phyloP scores from a whole-genome alignment of 2,329 filamentous ascomycete genomes.

The Cladosporium sp. region DNA sequence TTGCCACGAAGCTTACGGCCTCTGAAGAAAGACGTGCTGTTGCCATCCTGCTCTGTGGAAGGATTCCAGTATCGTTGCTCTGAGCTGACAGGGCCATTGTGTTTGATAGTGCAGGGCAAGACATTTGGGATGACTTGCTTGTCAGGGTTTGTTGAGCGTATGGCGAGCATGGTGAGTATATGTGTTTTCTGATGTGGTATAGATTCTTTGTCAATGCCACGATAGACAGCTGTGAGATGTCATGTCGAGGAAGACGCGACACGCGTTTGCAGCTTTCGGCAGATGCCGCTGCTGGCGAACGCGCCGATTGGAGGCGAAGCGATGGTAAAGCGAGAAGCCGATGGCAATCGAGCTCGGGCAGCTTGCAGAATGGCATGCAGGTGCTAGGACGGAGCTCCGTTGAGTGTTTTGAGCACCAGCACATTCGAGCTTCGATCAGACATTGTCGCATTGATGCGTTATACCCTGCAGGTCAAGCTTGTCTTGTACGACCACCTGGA shows the following conservation, averaged over 20 bases:
- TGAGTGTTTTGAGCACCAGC: too few species aligned
- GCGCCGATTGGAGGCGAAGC: background rate
- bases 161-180: constrained; percentile 39
- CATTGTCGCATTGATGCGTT: too few species aligned
- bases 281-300: background rate
- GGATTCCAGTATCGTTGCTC: constrained; percentile 69
- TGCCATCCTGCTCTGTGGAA: constrained; percentile 14
- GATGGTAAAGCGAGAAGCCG: background rate
- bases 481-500: too few species aligned
- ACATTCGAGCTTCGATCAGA: too few species aligned
- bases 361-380: too few species aligned
- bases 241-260: background rate
- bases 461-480: too few species aligned
- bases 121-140: constrained; percentile 60
- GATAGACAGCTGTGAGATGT: background rate
- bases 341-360: background rate
- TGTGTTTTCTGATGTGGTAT: background rate
- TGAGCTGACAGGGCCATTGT: constrained; percentile 67
- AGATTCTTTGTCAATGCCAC: background rate
- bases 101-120: constrained; percentile 74
- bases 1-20: constrained; percentile 74
- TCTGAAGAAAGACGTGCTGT: constrained; percentile 62
- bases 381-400: too few species aligned
- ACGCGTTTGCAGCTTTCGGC: background rate
- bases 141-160: constrained; percentile 28